phyloP scores from a whole-genome alignment of 192 early-diverging fungal species.

The Allomyces arbusculus region DNA sequence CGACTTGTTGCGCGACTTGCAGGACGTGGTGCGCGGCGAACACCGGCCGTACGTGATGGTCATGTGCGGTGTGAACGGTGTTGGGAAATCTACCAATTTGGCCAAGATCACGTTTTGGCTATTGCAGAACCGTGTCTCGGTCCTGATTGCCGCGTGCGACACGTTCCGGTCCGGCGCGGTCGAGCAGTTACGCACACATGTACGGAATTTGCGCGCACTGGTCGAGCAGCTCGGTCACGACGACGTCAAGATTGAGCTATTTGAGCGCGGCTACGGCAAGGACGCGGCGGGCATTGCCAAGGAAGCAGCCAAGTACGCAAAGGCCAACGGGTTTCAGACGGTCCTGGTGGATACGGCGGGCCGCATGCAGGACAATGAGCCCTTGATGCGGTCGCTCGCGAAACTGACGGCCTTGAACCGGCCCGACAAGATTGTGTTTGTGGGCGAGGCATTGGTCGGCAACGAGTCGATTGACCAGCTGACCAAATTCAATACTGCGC shows the following conservation, averaged over 20 bases:
- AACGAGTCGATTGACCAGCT: constrained; percentile 94
- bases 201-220: constrained; percentile 63
- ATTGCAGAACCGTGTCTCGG: constrained; percentile 68
- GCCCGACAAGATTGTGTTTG: constrained; percentile 93
- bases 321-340: constrained; percentile 56
- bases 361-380: constrained; percentile 97
- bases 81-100: constrained; percentile 82
- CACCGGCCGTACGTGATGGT: constrained; percentile 67
- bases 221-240: constrained; percentile 26
- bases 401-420: constrained; percentile 78
- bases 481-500: constrained; percentile 82
- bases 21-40: constrained; percentile 31
- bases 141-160: constrained; percentile 88
- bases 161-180: constrained; percentile 92
- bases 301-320: constrained; percentile 69
- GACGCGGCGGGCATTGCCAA: constrained; percentile 89
- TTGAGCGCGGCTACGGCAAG: constrained; percentile 90
- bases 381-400: constrained; percentile 83
- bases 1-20: constrained; percentile 78
- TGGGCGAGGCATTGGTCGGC: constrained; percentile 90
- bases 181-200: constrained; percentile 83
- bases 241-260: constrained; percentile 52
- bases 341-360: constrained; percentile 92
- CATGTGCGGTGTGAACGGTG: constrained; percentile 92
- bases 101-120: constrained; percentile 92